phyloP scores from a whole-genome alignment of 441 rosid genomes.

The Pelargonium fulgidum region DNA sequence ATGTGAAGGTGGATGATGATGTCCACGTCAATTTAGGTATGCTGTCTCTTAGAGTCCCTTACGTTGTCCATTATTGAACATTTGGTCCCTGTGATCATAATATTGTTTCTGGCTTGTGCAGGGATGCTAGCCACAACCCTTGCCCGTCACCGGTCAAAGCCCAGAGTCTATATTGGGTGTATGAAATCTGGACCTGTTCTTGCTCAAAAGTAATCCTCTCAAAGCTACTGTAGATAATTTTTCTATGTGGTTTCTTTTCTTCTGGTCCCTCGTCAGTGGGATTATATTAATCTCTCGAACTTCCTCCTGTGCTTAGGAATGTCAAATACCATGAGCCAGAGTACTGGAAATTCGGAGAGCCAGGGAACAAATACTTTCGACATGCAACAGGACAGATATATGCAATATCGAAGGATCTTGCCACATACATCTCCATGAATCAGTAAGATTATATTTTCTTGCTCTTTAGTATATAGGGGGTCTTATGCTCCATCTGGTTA shows the following conservation, averaged over 20 bases:
- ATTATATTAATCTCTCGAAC: background rate
- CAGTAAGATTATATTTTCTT: background rate
- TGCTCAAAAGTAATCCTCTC: background rate
- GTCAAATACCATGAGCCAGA: slow-evolving; percentile 2
- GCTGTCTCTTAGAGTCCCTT: too few relatives aligned
- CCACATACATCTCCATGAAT: background rate
- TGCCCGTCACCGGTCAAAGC: slow-evolving; percentile 2
- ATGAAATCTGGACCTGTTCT: slow-evolving; percentile 5
- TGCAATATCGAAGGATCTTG: slow-evolving; percentile 4
- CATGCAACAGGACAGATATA: slow-evolving; percentile 7
- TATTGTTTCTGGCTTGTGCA: slow-evolving; percentile 20
- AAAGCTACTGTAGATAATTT: background rate
- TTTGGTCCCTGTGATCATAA: too few relatives aligned
- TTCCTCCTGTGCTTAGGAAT: background rate
- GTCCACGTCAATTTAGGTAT: slow-evolving; percentile 94
- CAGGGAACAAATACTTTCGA: slow-evolving; percentile 1
- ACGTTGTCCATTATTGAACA: too few relatives aligned
- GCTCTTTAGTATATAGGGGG: background rate
- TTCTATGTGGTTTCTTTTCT: background rate
- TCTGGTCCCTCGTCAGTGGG: background rate
- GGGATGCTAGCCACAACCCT: slow-evolving; percentile 50
- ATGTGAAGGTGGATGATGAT: slow-evolving; percentile 95
- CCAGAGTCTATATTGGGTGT: slow-evolving; percentile 5
- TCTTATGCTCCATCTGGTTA: too few relatives aligned
- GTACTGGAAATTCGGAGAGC: background rate